These are phyloP conservation scores for Saturnispora zaruensis DNA, from an alignment of 805 yeast genomes.

Conservation along the genomic window DNA sequence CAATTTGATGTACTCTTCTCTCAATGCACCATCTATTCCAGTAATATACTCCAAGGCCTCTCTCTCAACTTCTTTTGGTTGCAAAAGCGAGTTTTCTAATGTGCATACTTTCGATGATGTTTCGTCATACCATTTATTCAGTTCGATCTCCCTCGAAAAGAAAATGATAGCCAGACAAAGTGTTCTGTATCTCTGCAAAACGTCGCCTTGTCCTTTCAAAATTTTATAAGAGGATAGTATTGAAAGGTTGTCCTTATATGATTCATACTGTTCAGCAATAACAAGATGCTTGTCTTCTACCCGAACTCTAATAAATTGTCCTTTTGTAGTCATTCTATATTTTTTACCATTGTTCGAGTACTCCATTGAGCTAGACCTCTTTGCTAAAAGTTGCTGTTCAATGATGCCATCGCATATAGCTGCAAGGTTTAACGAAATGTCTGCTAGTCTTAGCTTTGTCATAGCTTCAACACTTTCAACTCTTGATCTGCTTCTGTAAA, in stretches of 20 bases:
- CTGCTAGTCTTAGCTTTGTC: slow-evolving; percentile 13
- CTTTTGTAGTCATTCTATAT: slow-evolving; percentile 37
- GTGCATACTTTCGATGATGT: slow-evolving; percentile 35
- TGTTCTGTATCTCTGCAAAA: slow-evolving; percentile 31
- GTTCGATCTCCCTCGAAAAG: slow-evolving; percentile 41
- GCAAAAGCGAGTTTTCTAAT: slow-evolving; percentile 28
- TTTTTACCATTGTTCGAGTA: slow-evolving; percentile 36
- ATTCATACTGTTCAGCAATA: slow-evolving; percentile 26
- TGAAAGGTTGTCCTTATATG: slow-evolving; percentile 28
- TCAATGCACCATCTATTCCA: slow-evolving; percentile 20
- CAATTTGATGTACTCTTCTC: slow-evolving; percentile 29
- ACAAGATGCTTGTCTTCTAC: slow-evolving; percentile 43
- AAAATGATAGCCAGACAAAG: slow-evolving; percentile 42
- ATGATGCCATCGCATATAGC: slow-evolving; percentile 23
- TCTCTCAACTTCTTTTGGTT: slow-evolving; percentile 23
- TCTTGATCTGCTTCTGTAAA: neutral
- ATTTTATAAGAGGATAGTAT: slow-evolving; percentile 38
- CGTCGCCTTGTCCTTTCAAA: slow-evolving; percentile 31
- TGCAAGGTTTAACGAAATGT: slow-evolving; percentile 24
- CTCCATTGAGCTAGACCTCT: slow-evolving; percentile 27
- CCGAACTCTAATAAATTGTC: slow-evolving; percentile 39
- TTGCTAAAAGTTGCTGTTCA: slow-evolving; percentile 13
- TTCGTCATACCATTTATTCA: slow-evolving; percentile 40
- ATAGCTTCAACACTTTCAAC: neutral
- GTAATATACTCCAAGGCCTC: slow-evolving; percentile 31